Base-by-base conservation (phyloP, 2,329 filamentous ascomycete genomes). In the Xylariaceae sp. region DNA sequence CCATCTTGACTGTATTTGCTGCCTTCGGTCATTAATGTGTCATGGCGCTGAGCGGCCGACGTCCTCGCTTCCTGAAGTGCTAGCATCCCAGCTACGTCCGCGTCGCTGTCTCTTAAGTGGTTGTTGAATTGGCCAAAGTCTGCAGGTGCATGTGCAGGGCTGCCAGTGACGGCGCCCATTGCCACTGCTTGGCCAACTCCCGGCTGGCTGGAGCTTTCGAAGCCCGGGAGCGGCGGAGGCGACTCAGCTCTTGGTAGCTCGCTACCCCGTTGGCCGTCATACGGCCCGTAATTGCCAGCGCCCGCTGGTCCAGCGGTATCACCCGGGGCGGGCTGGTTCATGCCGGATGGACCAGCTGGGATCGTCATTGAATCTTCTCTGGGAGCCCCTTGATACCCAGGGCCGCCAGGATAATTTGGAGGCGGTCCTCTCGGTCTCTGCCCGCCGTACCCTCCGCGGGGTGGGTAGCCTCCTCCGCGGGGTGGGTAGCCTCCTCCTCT, bases 1-100 rank as follows among this genome's bases (percentile, higher is more conserved):
- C 81, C 77, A 39, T 83, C 75, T 24, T 72, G 71, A 49, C 77
- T 81, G 56, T 92, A 90, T 46, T 72, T 72, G 64, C 83, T 90
- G 6, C 68, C 70, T 8, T 84, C 81, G 43, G 78, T 84, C 53
- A 70, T 66, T 22, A 69, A 60, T 28, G 68, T 72, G 26, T 72
- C 64, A 29, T 68, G 64, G 6, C 63, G 60, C 29, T 62, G 49
- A 27, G 49, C 44, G 4, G 56, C 51, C 17, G 53, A 51, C 4
- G 50, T 52, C 33, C 59, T 56, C 36, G 31, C 68, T 45, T 83
- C 79, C 51, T 86, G 83, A 36, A 86, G 59, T 19, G 75, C 77
- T 21, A 86, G 69, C 79, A 87, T 83, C 32, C 81, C 83, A 35
- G 75, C 75, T 35, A 86, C 78, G 55, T 87, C 82, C 1, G 70